These are phyloP conservation scores for Canariomyces notabilis DNA, from an alignment of 2,329 filamentous ascomycete genomes.

Conservation along the genomic window DNA sequence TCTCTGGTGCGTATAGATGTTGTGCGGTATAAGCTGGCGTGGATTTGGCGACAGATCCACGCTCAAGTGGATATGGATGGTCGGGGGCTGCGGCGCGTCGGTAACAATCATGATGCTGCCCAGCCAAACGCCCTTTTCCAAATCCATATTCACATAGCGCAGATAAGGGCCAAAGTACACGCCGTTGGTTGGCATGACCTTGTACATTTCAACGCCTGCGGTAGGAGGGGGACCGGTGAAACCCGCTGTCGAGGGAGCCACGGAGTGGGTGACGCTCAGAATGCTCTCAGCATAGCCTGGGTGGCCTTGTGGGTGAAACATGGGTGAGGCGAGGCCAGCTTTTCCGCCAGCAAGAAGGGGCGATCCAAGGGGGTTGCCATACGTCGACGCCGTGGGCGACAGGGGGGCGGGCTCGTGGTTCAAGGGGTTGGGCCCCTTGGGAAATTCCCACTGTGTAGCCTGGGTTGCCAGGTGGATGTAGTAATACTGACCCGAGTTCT, in stretches of 20 bases:
- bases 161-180: constrained; percentile 98
- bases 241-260: constrained; percentile 71
- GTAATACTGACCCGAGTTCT: constrained; percentile 95
- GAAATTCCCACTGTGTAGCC: constrained; percentile 98
- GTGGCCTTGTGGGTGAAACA: constrained; percentile 69
- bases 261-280: constrained; percentile 70
- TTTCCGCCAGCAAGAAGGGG: constrained; percentile 62
- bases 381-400: constrained; percentile 74
- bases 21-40: constrained; percentile 73
- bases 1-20: constrained; percentile 82
- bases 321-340: constrained; percentile 70
- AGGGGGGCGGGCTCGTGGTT: constrained; percentile 76
- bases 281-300: constrained; percentile 83
- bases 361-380: constrained; percentile 67
- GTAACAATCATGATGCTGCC: constrained; percentile 92
- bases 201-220: constrained; percentile 90
- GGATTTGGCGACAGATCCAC: constrained; percentile 89
- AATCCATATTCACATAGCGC: constrained; percentile 93
- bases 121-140: constrained; percentile 84
- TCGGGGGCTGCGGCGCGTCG: constrained; percentile 85
- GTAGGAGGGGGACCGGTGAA: constrained; percentile 85
- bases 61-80: constrained; percentile 91
- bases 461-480: constrained; percentile 96
- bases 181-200: constrained; percentile 86
- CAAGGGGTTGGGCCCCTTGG: constrained; percentile 87